Percentiles rank a stretch among this genome's conserved stretches.
Conservation (phyloP, 352 stramenopile species). For the Plasmopara muralis region DNA sequence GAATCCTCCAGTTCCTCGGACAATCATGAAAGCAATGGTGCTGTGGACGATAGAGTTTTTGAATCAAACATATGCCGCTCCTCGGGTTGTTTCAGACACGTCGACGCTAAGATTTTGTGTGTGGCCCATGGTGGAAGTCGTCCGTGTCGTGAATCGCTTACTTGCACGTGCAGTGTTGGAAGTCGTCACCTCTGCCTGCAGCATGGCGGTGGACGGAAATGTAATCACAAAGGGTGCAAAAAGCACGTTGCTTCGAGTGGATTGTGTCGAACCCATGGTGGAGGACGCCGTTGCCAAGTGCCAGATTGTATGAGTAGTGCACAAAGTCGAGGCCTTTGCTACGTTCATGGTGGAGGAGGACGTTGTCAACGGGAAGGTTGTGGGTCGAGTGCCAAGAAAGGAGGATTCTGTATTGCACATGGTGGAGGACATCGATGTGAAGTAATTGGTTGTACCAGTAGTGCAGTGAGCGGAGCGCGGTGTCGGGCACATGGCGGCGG, state of each 20-base stretch:
- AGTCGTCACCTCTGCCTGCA: conserved; percentile 56
- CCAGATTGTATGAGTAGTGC: conserved; percentile 67
- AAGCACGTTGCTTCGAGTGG: conserved; percentile 77
- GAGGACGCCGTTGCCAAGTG: conserved; percentile 75
- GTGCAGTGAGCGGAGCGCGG: conserved; percentile 69
- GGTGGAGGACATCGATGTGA: conserved; percentile 77
- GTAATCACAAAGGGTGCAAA: conserved; percentile 48
- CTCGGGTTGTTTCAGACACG: conserved; percentile 20
- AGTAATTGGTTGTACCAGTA: conserved; percentile 64
- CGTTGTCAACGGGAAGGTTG: conserved; percentile 68
- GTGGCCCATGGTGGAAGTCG: conserved; percentile 40
- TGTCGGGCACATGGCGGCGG: conserved; percentile 77
- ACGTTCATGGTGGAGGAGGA: conserved; percentile 74
- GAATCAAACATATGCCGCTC: conserved; percentile 10
- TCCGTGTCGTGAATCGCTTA: conserved; percentile 25
- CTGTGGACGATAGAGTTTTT: conserved; percentile 10
- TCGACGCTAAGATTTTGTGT: conserved; percentile 27
- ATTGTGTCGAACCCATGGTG: conserved; percentile 75
- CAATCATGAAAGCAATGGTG: conserved; percentile 19
- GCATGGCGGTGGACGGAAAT: conserved; percentile 70
- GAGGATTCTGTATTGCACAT: conserved; percentile 77
- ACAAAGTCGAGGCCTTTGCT: conserved; percentile 76
- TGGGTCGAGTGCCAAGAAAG: conserved; percentile 80
- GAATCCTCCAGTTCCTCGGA: conserved; percentile 18
- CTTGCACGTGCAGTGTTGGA: conserved; percentile 47